A percentile compares a stretch with the other conserved stretches of the same genome.
Evolutionary conservation across 441 rosid species (phyloP).

Genomic region (Gossypium lobatum): DNA sequence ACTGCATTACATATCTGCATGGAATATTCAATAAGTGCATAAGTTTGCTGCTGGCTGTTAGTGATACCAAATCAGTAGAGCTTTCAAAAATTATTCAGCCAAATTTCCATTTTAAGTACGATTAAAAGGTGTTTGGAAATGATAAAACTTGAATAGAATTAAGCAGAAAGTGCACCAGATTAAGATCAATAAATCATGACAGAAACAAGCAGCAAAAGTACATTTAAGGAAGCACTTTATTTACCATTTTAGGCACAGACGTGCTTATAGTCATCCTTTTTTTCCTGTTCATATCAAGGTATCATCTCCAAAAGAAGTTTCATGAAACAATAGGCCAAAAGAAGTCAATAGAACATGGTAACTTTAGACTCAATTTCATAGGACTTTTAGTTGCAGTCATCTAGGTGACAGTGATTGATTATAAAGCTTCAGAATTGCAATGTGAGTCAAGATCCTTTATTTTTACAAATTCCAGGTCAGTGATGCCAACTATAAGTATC

Average conservation of each 20-base stretch:
- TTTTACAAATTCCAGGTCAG: not conserved
- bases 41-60: constrained; percentile 13
- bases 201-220: not conserved
- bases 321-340: too few species aligned
- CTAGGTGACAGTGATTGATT: not conserved
- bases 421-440: not conserved
- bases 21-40: constrained; percentile 14
- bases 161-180: not conserved
- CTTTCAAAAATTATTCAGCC: not conserved
- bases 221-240: not conserved
- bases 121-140: not conserved
- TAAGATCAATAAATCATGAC: not conserved
- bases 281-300: not conserved
- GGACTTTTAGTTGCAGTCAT: too few species aligned
- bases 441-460: not conserved
- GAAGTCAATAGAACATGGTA: too few species aligned
- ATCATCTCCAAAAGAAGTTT: not conserved
- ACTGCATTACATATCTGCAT: constrained; percentile 97
- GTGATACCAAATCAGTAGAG: constrained; percentile 16
- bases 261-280: not conserved
- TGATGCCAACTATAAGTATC: not conserved
- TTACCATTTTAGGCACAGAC: not conserved
- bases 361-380: too few species aligned
- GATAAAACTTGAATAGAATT: not conserved
- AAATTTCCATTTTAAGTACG: not conserved